phyloP scores from a whole-genome alignment of 139 green algal genomes.

The Tetradesmus lagerheimii region DNA sequence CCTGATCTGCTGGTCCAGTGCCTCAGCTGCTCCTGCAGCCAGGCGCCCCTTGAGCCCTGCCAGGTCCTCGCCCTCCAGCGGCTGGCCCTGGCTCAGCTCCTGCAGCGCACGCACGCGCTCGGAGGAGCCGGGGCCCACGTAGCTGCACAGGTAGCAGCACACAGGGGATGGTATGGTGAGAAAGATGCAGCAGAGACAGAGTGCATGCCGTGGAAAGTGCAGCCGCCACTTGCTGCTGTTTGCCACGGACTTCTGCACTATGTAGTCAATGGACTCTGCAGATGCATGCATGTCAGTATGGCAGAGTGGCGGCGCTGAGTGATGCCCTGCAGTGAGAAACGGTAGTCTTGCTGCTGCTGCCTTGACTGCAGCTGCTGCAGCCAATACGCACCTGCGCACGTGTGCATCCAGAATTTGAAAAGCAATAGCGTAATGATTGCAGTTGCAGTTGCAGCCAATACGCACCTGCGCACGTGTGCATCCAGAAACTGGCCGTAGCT shows the following conservation, averaged over 20 bases:
- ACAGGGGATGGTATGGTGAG: neutral
- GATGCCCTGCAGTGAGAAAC: too few relatives aligned
- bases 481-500: constrained; percentile 34
- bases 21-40: constrained; percentile 38
- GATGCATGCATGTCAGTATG: too few relatives aligned
- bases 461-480: constrained; percentile 41
- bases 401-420: constrained; percentile 40
- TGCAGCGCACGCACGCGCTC: neutral
- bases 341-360: too few relatives aligned
- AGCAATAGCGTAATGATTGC: too few relatives aligned
- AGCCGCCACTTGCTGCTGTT: neutral
- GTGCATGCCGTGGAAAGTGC: neutral
- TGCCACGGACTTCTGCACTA: neutral
- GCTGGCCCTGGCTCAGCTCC: neutral
- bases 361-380: neutral
- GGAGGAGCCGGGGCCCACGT: neutral
- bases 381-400: constrained; percentile 20
- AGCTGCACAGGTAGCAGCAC: constrained; percentile 6
- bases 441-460: neutral
- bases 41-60: constrained; percentile 11
- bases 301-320: too few relatives aligned
- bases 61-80: constrained; percentile 37
- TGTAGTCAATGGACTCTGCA: too few relatives aligned
- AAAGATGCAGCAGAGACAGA: neutral
- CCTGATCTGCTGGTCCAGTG: constrained; percentile 39